Evolutionary conservation across 257 asterid genomes (phyloP).

Genomic region (Solanum ahanhuiri): DNA sequence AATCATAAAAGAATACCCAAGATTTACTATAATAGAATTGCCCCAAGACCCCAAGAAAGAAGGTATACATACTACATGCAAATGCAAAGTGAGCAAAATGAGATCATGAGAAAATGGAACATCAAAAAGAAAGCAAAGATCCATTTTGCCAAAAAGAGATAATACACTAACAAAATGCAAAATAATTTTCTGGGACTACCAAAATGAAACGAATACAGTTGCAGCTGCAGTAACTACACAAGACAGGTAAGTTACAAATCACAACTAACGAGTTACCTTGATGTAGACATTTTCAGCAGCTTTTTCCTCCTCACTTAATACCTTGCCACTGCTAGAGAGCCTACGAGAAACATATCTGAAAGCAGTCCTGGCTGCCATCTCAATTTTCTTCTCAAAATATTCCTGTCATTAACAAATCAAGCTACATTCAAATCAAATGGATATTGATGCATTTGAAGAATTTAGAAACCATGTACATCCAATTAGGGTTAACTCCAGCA

Average conservation of each 20-base stretch:
- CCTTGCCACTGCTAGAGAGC: conserved; percentile 64
- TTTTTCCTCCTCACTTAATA: conserved; percentile 89
- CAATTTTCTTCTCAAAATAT: conserved; percentile 1
- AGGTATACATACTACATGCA: neutral
- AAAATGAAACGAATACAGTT: neutral
- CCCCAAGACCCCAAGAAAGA: neutral
- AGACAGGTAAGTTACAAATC: neutral
- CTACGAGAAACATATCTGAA: conserved; percentile 62
- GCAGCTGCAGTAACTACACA: neutral
- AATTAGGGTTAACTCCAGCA: neutral
- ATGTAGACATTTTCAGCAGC: conserved; percentile 97
- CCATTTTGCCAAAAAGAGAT: neutral
- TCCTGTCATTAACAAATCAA: conserved; percentile 16
- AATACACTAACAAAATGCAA: neutral
- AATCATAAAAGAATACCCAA: neutral
- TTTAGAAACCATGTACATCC: neutral
- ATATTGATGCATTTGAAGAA: neutral
- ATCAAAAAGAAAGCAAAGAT: neutral
- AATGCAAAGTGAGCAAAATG: neutral
- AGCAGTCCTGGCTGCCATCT: conserved; percentile 71
- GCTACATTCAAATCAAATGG: neutral
- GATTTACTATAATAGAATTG: neutral
- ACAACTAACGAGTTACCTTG: conserved; percentile 38
- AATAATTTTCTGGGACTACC: neutral
- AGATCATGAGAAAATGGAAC: neutral